These are phyloP conservation scores for Deakozyma indianensis DNA, from an alignment of 805 yeast genomes.

Conservation along the genomic window DNA sequence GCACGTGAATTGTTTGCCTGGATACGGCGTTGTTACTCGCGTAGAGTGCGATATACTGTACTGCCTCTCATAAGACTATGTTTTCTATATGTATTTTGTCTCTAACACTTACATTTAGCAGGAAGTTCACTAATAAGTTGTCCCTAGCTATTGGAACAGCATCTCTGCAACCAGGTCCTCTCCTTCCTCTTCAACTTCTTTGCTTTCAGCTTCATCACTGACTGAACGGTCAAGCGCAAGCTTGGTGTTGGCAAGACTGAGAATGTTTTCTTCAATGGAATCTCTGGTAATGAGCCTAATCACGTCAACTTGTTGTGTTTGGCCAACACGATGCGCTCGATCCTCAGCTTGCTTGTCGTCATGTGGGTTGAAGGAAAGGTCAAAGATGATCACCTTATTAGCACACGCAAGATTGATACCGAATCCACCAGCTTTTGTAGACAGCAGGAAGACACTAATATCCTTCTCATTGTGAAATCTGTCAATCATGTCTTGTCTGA, in stretches of 20 bases:
- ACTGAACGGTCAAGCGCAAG: conserved; percentile 59
- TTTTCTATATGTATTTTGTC: too few relatives aligned
- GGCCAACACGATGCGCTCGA: conserved; percentile 96
- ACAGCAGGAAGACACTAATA: conserved; percentile 74
- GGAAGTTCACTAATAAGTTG: too few relatives aligned
- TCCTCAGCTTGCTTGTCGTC: conserved; percentile 99
- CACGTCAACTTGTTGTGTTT: conserved; percentile 69
- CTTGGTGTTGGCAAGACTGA: conserved; percentile 76
- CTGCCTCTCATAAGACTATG: neutral
- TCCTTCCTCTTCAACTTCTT: conserved; percentile 21
- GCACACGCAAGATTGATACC: conserved; percentile 96
- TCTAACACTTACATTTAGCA: too few relatives aligned
- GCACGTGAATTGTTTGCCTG: too few relatives aligned
- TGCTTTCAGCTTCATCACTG: conserved; percentile 21
- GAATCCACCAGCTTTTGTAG: conserved; percentile 97
- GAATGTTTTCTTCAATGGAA: conserved; percentile 82
- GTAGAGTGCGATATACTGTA: neutral
- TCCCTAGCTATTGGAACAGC: conserved; percentile 16
- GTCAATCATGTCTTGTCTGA: conserved; percentile 85
- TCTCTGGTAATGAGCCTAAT: conserved; percentile 55
- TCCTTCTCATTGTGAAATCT: conserved; percentile 66
- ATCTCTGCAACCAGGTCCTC: conserved; percentile 25
- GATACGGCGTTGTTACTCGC: too few relatives aligned
- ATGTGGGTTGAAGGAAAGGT: conserved; percentile 93
- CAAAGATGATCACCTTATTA: conserved; percentile 79